Base-by-base conservation (phyloP, 2,329 filamentous ascomycete species). In the Sporothrix humicola region DNA sequence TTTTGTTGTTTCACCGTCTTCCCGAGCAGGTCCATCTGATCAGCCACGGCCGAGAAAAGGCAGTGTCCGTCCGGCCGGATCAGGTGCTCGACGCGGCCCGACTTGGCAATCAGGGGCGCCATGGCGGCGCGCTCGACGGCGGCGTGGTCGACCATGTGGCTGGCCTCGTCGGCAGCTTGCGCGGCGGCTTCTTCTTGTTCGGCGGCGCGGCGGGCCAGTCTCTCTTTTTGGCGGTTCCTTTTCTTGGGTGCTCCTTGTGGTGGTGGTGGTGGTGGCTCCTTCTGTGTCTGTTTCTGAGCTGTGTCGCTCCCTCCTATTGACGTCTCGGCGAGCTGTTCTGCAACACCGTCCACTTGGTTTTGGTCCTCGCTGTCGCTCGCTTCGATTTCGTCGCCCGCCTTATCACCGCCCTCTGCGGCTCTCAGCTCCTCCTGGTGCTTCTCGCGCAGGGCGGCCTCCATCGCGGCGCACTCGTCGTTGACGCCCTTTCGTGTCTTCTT, bases 1-100 rank as follows among this genome's bases (percentile, higher is more conserved):
- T 31, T 71, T 63, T 1, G 42, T 73, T 20, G 71, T 74, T 20
- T 15, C 77, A 23, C 77, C 1, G 85, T 78, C 15, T 90, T 83
- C 1, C 80, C 83, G 61, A 85, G 82, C 72, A 87, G 84, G 72
- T 83, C 83, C 71, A 98, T 86, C 82, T 97, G 94, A 81, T 96
- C 93, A 37, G 95, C 95, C 69, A 98, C 88, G 0, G 96, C 94
- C 17, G 94, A 92, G 83, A 98, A 99, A 17, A 99, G 85, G 80
- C 96, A 99, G 83, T 99, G 96, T 0, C 96, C 96, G 82, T 99
- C 95, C 0, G 96, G 94, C 54, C 88, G 88, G 73, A 99, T 94
- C 74, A 93, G 90, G 78, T 92, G 88, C 84, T 98, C 93, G 23
- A 84, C 85, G 17, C 98, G 86, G 0, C 85, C 86, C 73, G 91